Base-by-base conservation (phyloP, 805 yeast species). In the Kuraishia cidri region DNA sequence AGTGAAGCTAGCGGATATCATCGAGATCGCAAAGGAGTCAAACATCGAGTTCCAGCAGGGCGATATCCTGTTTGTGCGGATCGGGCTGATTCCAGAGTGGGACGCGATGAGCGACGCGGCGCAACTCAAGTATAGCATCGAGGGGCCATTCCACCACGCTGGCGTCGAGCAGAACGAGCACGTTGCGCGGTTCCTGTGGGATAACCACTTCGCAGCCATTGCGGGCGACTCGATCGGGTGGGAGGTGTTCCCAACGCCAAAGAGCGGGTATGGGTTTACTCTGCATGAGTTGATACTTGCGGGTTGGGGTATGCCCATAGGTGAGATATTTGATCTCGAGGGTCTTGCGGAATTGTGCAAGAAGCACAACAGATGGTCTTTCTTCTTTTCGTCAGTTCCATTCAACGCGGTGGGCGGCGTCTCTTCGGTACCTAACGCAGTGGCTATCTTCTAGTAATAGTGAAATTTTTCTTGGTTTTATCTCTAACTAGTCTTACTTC, bases 341-440 rank as follows among this genome's bases (percentile, higher is more conserved):
- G 48, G 39, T 4, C 35, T 56, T 13, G 37, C 55, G 11, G 43
- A 40, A 22, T 24, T 43, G 11, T 56, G 61, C 37, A 31, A 44
- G 27, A 35, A 34, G 24, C 40, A 36, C 19, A 41, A 41, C 14
- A 41, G 54, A 29, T 55, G 45, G 36, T 36, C 50, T 5, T 56
- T 56, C 44, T 43, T 56, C 42, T 43, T 56, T 29, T 42, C 55
- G 8, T 40, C 47, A 18, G 57, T 52, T 11, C 62, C 62, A 15
- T 40, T 52, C 34, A 54, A 56, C 28, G 47, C 50, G 6, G 45
- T 45, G 5, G 60, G 60, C 11, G 61, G 60, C 15, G 58, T 56
- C 3, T 51, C 60, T 11, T 44, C 60, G 9, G 41, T 53, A 6
- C 56, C 61, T 2, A 68, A 72, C 43, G 71, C 76, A 2, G 68